Evolutionary conservation across 148 eudicot genomes (phyloP).

Genomic region (Persicaria maculosa): DNA sequence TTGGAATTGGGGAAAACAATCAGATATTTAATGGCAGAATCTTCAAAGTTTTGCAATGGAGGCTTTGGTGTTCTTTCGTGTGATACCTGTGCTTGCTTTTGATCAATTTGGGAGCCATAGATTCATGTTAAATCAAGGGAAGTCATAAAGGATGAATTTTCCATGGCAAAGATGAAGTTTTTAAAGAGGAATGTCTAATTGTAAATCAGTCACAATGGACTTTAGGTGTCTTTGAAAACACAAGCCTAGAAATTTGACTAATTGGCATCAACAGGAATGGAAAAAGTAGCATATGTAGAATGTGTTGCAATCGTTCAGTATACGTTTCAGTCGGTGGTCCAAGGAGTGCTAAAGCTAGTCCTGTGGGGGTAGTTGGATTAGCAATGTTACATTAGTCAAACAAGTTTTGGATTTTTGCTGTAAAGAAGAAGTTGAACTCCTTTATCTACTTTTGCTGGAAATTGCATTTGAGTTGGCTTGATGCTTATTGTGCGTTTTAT

Average conservation of each 20-base stretch:
- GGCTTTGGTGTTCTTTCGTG: background rate
- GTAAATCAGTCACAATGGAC: background rate
- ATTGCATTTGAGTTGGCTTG: background rate
- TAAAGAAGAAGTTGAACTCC: constrained; percentile 1
- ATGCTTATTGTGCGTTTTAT: background rate
- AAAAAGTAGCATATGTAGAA: background rate
- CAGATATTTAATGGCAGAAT: background rate
- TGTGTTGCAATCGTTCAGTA: background rate
- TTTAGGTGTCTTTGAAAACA: background rate
- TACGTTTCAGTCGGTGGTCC: background rate
- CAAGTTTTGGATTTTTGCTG: background rate
- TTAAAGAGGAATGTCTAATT: background rate
- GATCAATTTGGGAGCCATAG: too few relatives aligned
- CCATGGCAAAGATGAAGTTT: background rate
- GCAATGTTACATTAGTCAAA: background rate
- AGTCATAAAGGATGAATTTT: background rate
- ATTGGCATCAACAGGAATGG: background rate
- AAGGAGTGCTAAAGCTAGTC: constrained; percentile 4
- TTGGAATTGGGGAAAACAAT: background rate
- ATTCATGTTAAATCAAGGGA: background rate
- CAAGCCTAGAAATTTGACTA: background rate
- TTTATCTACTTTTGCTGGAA: background rate
- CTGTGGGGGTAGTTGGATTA: background rate
- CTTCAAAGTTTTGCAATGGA: background rate
- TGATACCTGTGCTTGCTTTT: too few relatives aligned